Evolutionary conservation across 2,329 filamentous ascomycete species (phyloP).

Genomic region (Penicillium hesseltinei): DNA sequence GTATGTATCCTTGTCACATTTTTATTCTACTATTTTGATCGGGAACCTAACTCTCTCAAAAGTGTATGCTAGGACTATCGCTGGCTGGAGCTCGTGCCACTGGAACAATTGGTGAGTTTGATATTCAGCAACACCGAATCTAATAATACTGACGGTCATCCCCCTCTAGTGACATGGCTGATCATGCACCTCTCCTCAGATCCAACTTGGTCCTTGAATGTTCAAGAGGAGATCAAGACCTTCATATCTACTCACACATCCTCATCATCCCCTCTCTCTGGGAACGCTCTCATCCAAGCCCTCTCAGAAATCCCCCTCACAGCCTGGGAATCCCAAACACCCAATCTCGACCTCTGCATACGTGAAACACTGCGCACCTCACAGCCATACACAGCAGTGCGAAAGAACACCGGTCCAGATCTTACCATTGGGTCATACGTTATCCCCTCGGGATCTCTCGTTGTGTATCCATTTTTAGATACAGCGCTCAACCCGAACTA

Average conservation of each 20-base stretch:
- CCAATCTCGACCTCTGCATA: conserved; percentile 8
- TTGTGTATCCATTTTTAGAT: conserved; percentile 13
- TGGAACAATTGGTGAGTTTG: conserved; percentile 4
- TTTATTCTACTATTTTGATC: background rate
- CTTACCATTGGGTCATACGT: background rate
- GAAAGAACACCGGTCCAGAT: conserved; percentile 10
- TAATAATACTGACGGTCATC: background rate
- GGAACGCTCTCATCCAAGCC: background rate
- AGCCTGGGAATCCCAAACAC: conserved; percentile 9
- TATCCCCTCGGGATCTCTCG: conserved; percentile 5
- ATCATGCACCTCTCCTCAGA: conserved; percentile 10
- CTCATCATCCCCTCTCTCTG: background rate
- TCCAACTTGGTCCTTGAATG: background rate
- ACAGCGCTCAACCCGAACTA: conserved; percentile 5
- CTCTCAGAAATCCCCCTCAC: conserved; percentile 5
- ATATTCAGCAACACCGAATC: background rate
- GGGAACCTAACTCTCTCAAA: background rate
- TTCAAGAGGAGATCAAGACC: conserved; percentile 5
- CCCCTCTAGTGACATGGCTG: conserved; percentile 6
- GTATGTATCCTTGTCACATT: background rate
- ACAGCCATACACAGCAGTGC: conserved; percentile 11
- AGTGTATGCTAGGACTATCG: conserved; percentile 4
- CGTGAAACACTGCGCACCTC: conserved; percentile 11
- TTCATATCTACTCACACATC: background rate
- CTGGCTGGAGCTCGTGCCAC: conserved; percentile 6